phyloP scores from a whole-genome alignment of 75 land plant species.

The Picea sitchensis region DNA sequence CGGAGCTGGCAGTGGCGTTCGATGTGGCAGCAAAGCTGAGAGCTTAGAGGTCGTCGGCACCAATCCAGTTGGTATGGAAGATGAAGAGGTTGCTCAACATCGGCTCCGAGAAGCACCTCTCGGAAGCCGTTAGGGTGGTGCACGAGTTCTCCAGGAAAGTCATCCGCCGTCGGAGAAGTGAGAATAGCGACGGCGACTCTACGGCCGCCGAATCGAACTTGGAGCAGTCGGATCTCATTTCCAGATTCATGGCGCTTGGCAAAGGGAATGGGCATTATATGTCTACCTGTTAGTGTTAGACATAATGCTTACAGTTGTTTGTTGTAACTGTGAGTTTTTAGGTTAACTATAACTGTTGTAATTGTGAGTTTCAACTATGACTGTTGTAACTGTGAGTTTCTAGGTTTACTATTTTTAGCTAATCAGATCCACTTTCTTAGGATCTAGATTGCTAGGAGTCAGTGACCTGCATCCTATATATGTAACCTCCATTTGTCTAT shows the following conservation, averaged over 20 bases:
- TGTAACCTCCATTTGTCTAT: no score
- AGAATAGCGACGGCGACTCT: neutral
- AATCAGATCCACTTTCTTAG: no score
- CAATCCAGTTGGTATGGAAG: constrained; percentile 18
- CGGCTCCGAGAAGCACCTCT: constrained; percentile 26
- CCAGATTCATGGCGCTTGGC: constrained; percentile 38
- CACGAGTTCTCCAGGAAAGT: constrained; percentile 28
- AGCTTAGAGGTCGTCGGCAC: constrained; percentile 2
- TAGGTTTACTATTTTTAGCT: no score
- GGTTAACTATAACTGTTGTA: no score
- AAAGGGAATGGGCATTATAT: no score
- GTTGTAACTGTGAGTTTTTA: no score
- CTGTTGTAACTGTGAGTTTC: no score
- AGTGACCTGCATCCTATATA: no score
- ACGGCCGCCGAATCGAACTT: neutral
- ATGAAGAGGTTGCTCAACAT: constrained; percentile 16
- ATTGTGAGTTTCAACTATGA: no score
- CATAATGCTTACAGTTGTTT: no score
- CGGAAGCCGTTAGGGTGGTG: constrained; percentile 20
- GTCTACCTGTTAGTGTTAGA: no score
- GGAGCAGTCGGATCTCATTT: constrained; percentile 37
- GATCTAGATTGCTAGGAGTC: no score
- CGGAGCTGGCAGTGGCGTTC: constrained; percentile 45
- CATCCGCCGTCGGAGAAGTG: neutral
- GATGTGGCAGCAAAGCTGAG: constrained; percentile 29